These are phyloP conservation scores for Colletotrichum nymphaeae DNA, from an alignment of 2,329 filamentous ascomycete species.

Conservation along the genomic window DNA sequence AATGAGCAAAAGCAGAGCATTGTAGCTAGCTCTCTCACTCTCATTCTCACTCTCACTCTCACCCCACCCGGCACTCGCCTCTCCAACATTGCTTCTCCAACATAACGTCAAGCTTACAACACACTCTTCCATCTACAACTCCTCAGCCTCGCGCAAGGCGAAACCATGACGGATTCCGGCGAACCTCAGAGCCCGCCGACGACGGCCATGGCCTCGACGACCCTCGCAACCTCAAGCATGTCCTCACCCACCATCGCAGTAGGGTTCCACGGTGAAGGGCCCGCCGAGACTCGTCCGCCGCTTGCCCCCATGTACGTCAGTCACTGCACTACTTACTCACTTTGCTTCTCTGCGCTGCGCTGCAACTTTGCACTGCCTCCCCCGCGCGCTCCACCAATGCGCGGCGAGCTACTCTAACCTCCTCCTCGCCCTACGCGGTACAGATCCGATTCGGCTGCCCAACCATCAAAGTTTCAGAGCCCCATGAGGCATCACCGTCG, in stretches of 20 bases:
- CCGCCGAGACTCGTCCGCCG: constrained; percentile 42
- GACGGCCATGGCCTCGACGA: constrained; percentile 30
- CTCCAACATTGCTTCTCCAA: constrained; percentile 16
- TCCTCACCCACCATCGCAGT: constrained; percentile 35
- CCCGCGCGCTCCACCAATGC: constrained; percentile 27
- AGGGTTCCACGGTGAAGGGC: constrained; percentile 30
- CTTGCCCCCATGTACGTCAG: constrained; percentile 56
- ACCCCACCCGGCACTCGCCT: constrained; percentile 3
- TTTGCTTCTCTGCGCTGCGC: constrained; percentile 4
- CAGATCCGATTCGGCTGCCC: constrained; percentile 36
- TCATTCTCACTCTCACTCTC: not conserved
- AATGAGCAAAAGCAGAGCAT: not conserved
- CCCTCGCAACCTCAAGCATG: constrained; percentile 16
- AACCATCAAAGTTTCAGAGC: constrained; percentile 55
- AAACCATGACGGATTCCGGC: constrained; percentile 20
- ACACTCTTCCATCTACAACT: not conserved
- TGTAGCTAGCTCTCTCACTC: not conserved
- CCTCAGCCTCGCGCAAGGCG: constrained; percentile 9
- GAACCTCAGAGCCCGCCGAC: constrained; percentile 21
- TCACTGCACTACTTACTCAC: not conserved
- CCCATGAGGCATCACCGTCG: constrained; percentile 68
- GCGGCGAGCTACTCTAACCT: constrained; percentile 27
- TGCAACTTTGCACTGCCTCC: constrained; percentile 36
- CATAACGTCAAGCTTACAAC: not conserved
- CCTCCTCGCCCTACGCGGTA: not conserved